Conservation (phyloP, 2,329 filamentous ascomycete species). For the Curvularia verruculosa region DNA sequence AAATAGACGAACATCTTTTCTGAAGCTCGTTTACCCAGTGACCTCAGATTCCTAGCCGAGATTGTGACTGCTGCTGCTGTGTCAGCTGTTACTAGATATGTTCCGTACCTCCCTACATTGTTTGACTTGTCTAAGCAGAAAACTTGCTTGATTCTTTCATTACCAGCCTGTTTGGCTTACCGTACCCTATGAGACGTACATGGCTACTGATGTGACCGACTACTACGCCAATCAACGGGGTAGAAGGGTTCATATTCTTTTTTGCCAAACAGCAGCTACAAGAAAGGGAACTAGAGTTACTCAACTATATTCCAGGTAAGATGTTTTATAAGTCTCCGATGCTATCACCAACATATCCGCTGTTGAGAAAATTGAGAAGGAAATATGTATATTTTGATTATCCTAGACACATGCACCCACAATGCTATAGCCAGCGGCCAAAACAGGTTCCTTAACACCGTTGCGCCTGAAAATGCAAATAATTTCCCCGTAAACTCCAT, state of each 20-base stretch:
- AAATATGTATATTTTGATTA: background rate
- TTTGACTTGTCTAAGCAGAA: too few species aligned
- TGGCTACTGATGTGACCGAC: background rate
- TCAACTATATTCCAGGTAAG: rapidly evolving
- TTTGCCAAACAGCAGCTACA: background rate
- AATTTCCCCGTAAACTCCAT: background rate
- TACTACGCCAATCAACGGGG: background rate
- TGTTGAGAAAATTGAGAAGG: background rate
- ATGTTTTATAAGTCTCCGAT: background rate
- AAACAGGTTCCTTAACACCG: background rate
- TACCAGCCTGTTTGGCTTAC: too few species aligned
- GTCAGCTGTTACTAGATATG: too few species aligned
- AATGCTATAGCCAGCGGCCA: background rate
- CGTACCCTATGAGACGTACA: background rate
- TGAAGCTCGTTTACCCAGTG: background rate
- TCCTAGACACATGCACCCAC: background rate
- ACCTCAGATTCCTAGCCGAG: background rate
- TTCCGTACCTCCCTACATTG: too few species aligned
- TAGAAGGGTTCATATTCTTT: background rate
- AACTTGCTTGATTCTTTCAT: too few species aligned
- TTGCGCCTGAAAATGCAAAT: background rate
- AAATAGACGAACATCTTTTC: background rate
- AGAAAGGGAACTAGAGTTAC: background rate
- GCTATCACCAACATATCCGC: background rate
- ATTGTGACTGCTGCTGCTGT: background rate